phyloP scores from a whole-genome alignment of 192 early-diverging fungal genomes.

The Radiomyces spectabilis region DNA sequence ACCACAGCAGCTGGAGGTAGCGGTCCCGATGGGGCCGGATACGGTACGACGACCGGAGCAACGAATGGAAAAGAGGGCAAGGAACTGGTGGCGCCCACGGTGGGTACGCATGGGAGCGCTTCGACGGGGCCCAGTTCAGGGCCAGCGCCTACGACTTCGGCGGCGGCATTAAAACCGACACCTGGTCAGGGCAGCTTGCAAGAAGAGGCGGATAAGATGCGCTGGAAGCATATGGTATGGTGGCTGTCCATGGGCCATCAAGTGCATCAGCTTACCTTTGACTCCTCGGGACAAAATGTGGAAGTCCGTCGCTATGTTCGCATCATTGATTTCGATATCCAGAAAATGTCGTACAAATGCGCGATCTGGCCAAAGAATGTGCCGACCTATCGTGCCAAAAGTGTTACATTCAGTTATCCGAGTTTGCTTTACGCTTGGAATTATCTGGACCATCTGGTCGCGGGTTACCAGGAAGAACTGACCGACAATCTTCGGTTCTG shows the following conservation, averaged over 20 bases:
- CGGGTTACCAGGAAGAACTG: conserved; percentile 77
- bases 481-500: conserved; percentile 77
- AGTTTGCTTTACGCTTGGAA: conserved; percentile 86
- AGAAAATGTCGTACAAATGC: conserved; percentile 64
- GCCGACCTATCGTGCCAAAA: conserved; percentile 46
- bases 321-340: conserved; percentile 48
- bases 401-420: conserved; percentile 70
- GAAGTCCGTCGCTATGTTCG: conserved; percentile 86
- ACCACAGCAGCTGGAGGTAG: neutral
- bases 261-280: conserved; percentile 74
- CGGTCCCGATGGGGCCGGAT: too few relatives aligned
- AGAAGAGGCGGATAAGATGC: neutral
- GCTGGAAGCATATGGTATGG: conserved; percentile 15
- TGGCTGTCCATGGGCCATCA: conserved; percentile 90
- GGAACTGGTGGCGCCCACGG: neutral
- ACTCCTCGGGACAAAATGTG: conserved; percentile 60
- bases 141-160: too few relatives aligned
- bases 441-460: conserved; percentile 83
- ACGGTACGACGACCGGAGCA: neutral
- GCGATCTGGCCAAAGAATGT: conserved; percentile 80
- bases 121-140: too few relatives aligned
- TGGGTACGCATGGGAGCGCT: neutral
- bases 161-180: neutral
- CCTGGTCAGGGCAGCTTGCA: neutral
- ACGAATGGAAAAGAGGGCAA: neutral